A percentile compares a stretch with the other conserved stretches of the same genome.
Conservation (phyloP, 495 filamentous ascomycete genomes). For the Penicillium roqueforti region DNA sequence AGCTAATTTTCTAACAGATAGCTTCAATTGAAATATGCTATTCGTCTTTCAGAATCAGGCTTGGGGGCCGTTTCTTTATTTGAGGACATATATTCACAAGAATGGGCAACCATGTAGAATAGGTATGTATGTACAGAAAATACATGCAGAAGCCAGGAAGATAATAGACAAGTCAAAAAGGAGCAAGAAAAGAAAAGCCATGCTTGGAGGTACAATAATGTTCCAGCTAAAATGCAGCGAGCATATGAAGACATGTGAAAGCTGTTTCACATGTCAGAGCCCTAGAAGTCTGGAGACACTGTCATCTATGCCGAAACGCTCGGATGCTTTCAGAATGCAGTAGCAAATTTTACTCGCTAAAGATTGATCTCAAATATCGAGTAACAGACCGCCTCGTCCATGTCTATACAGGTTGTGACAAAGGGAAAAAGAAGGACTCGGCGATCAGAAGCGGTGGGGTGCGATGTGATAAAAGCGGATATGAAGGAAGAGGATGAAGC, state of each 20-base stretch:
- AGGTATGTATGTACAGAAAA: slow-evolving; percentile 10
- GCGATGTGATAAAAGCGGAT: background rate
- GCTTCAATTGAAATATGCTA: background rate
- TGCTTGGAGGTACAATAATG: slow-evolving; percentile 8
- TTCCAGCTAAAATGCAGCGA: background rate
- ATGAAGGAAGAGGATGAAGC: slow-evolving; percentile 1
- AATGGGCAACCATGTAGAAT: slow-evolving; percentile 2
- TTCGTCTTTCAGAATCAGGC: background rate
- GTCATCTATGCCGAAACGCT: slow-evolving; percentile 19
- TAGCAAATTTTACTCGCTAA: slow-evolving; percentile 12
- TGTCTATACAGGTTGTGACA: slow-evolving; percentile 19
- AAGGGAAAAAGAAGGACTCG: background rate
- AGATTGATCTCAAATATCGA: slow-evolving; percentile 10
- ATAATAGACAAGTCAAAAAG: slow-evolving; percentile 11
- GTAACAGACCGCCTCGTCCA: slow-evolving; percentile 10
- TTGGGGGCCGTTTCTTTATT: slow-evolving; percentile 2
- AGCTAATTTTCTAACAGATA: background rate
- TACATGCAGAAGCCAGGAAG: slow-evolving; percentile 9
- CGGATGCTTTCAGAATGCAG: slow-evolving; percentile 16
- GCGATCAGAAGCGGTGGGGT: background rate
- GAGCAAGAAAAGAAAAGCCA: background rate
- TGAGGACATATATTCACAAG: background rate
- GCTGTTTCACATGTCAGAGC: slow-evolving; percentile 18
- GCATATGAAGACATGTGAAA: slow-evolving; percentile 16
- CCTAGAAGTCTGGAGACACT: slow-evolving; percentile 6